Evolutionary conservation across 805 yeast genomes (phyloP), one percentile per base, ranked within the genome.

Genomic region (Candida tammaniensis): DNA sequence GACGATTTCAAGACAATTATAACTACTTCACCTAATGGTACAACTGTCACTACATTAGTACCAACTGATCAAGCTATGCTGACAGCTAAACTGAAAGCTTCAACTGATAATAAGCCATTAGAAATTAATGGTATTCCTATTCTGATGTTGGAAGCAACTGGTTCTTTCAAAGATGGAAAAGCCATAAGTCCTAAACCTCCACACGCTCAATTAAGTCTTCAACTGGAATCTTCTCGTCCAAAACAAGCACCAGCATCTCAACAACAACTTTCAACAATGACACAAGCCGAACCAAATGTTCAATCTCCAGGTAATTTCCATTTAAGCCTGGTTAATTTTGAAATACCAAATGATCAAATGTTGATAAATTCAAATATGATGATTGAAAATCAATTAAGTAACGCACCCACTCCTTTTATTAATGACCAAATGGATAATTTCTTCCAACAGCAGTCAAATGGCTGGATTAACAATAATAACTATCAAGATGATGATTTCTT

Each of bases 1-100:
- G 96, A 88, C 55, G 91, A 86, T 55, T 88, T 86, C 62, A 82
- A 82, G 32, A 82, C 96, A 0, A 78, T 84, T 19, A 82, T 88
- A 1, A 79, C 86, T 2, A 88, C 95, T 0, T 83, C 95, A 0
- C 95, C 96, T 1, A 86, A 86, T 46, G 97, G 97, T 36, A 88
- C 96, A 0, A 86, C 96, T 0, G 73, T 87, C 15, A 88, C 96
- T 1, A 87, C 89, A 0, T 70, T 88, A 44, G 89, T 86, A 1
- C 96, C 96, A 2, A 86, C 95, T 0, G 83, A 82, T 51, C 77
- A 76, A 40, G 93, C 94, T 0, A 69, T 85, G 62, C 61, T 61
- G 19, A 75, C 73, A 36, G 86, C 86, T 1, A 69, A 76, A 15
- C 74, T 74, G 27, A 66, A 68, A 37, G 82, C 80, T 15, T 25